Percentiles rank a stretch among this genome's conserved stretches.
These are phyloP conservation scores for Trichoderma afroharzianum DNA, from an alignment of 2,329 filamentous ascomycete species.

Conservation along the genomic window DNA sequence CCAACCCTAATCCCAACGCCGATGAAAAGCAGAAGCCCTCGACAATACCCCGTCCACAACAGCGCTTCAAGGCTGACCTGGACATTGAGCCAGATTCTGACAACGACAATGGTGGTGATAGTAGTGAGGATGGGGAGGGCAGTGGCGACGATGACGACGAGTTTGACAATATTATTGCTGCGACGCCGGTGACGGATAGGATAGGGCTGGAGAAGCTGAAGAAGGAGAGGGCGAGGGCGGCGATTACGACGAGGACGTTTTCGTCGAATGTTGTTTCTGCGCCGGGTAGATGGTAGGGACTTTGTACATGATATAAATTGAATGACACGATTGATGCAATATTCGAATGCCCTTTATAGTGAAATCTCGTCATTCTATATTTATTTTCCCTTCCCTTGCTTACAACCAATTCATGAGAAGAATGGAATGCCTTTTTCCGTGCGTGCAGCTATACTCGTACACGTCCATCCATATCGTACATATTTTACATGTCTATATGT, in stretches of 20 bases:
- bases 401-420: background rate
- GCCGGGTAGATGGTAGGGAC: constrained; percentile 42
- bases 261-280: constrained; percentile 48
- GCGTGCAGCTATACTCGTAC: background rate
- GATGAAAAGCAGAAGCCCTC: constrained; percentile 55
- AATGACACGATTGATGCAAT: background rate
- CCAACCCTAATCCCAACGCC: constrained; percentile 48
- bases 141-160: constrained; percentile 64
- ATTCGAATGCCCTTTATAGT: background rate
- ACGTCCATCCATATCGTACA: constrained; percentile 16
- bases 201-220: constrained; percentile 62
- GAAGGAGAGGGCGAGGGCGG: constrained; percentile 49
- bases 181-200: constrained; percentile 82
- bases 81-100: constrained; percentile 59
- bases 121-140: constrained; percentile 57
- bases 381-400: background rate
- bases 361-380: background rate
- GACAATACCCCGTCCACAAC: constrained; percentile 58
- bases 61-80: constrained; percentile 53
- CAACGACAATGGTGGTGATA: constrained; percentile 50
- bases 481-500: constrained; percentile 12
- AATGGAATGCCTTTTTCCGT: background rate
- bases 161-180: constrained; percentile 91
- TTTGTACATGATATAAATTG: background rate
- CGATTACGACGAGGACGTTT: constrained; percentile 49